Base-by-base conservation (phyloP, 106 monocot genomes). In the Apostasia ramifera region DNA sequence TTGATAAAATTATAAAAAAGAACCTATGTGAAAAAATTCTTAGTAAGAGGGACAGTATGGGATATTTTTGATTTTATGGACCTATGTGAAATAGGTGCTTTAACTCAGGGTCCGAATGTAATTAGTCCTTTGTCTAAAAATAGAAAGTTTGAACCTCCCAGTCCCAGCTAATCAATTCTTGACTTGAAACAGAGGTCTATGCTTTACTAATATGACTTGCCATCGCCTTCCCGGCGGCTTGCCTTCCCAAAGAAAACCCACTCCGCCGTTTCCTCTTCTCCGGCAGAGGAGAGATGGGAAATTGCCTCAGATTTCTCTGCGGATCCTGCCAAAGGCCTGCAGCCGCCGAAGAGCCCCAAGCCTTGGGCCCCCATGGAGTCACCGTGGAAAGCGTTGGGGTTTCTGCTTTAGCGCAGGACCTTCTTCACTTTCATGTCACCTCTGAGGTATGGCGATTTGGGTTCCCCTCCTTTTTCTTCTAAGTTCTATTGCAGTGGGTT, bases 401-500 rank as follows among this genome's bases (percentile, higher is more conserved):
- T 49, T 74, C 78, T 53, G 77, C 75, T 63, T 85, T 89, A 60
- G 68, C 71, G 37, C 67, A 52, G 44, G 85, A 89, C 59, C 74
- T 85, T 26, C 53, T 59, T 53, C 70, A 78, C 51, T 89, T 85
- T 70, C 79, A 80, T 10, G 56, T 74, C 64, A 77, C 70, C 26
- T 79, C 82, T 41, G 74, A 74, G 82, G 81, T 82, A 69, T 12
- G 10, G 1, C 43, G 41, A 61, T 61, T 1, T 3, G 8, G 13
- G 53, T 26, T 40, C 38, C 48, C 38, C 2, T 1, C 0, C 8
- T 41, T 53, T 41, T 9, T 54, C 14, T 15, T 44, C 43, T 69
- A 1, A 52, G 4, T 49, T 51, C 50, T 52, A n/a, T 26, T 9
- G 1, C 15, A 1, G 5, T 53, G 13, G 1, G n/a, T 46, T 0